Base-by-base conservation (phyloP, 139 green algal species). In the Chlamydomonas sp. region DNA sequence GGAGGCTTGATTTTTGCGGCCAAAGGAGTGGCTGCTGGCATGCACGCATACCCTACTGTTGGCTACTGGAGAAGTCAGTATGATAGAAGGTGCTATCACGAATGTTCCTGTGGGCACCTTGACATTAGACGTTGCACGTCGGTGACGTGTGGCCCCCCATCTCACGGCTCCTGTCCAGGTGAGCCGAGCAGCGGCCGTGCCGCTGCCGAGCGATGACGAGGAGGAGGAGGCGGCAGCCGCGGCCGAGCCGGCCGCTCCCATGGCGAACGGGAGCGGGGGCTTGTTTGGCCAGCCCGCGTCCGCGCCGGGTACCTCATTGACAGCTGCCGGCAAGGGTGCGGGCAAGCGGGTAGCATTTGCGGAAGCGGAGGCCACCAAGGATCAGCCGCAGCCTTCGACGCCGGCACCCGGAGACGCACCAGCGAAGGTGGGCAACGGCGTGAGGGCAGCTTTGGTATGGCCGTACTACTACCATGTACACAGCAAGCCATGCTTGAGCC, bases 201-300 rank as follows among this genome's bases (percentile, higher is more conserved):
- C 89, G 17, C 80, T 91, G 20, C 89, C 89, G 6, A 79, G 87
- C 20, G 84, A 92, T 10, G 85, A 90, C 14, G 89, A 92, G 0
- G 85, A 90, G 8, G 81, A 90, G 20, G 71, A 49, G 17, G 78
- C 66, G 7, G 79, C 7, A 4, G 73, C 63, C 2, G 75, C 49
- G 9, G 63, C 2, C 9, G 58, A 31, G 1, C 63, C 75, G 15
- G 85, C 78, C 5, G 59, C 49, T 63, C n/a, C 83, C n/a, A 78
- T 59, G 20, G 60, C 74, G n/a, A 15, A 79, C 31, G 74, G 31
- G 8, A 59, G 9, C 31, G 74, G 9, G n/a, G 16, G 74, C 16
- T 12, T 12, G 8, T 12, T 57, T 79, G 74, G 74, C 74, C 12
- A 79, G n/a, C 12, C 14, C 18, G 74, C 31, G 74, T 10, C 9